These are phyloP conservation scores for Aureobasidium sp. DNA, from an alignment of 2,329 filamentous ascomycete species.

Conservation along the genomic window DNA sequence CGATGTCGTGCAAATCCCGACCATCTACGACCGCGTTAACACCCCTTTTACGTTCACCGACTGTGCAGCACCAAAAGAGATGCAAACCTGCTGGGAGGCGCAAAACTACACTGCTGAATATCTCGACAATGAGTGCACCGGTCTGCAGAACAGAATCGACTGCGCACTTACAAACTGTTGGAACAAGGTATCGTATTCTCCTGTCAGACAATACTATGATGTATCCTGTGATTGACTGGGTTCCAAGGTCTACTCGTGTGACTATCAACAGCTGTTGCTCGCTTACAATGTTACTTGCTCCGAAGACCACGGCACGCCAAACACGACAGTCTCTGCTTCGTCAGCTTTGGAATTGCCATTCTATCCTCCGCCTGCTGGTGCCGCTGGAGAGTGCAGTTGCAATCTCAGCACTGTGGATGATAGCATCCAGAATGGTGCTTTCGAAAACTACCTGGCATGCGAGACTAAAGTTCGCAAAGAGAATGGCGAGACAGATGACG, in stretches of 20 bases:
- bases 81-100: constrained; percentile 3
- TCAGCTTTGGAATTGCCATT: background rate
- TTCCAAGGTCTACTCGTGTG: constrained; percentile 3
- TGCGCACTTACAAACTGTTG: constrained; percentile 8
- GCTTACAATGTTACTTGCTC: background rate
- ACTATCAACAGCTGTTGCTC: background rate
- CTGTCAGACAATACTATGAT: background rate
- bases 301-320: background rate
- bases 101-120: background rate
- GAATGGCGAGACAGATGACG: background rate
- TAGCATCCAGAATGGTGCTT: background rate
- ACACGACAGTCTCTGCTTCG: too few relatives aligned
- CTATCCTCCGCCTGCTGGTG: background rate
- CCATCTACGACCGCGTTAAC: background rate
- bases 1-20: background rate
- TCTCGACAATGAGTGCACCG: background rate
- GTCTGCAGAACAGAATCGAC: background rate
- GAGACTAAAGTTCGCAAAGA: background rate
- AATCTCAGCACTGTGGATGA: background rate
- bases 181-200: constrained; percentile 3
- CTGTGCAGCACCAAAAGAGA: background rate
- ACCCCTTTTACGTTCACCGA: background rate
- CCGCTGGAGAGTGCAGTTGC: background rate
- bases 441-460: background rate
- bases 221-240: background rate